Evolutionary conservation across 2,329 filamentous ascomycete genomes (phyloP).

Genomic region (Ophiostoma pallidulum): DNA sequence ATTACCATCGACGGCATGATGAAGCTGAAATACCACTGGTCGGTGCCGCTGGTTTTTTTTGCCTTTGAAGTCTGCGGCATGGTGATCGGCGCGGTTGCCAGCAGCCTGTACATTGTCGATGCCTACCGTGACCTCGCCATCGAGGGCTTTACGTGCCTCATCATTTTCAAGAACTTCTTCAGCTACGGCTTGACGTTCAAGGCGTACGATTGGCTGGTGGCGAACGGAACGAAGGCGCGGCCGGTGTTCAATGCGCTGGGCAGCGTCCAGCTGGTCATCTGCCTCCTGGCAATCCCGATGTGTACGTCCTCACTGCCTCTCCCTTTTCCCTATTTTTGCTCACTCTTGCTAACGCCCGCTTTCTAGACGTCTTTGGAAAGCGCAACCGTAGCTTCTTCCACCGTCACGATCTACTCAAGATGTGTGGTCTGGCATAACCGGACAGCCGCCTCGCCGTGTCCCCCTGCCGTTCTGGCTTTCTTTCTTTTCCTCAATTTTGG

Average conservation of each 20-base stretch:
- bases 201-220: slow-evolving; percentile 73
- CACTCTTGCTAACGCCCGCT: background rate
- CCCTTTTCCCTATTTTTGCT: background rate
- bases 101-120: slow-evolving; percentile 82
- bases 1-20: slow-evolving; percentile 56
- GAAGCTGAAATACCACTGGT: slow-evolving; percentile 52
- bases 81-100: slow-evolving; percentile 82
- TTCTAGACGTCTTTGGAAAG: slow-evolving; percentile 67
- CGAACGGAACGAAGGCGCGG: slow-evolving; percentile 47
- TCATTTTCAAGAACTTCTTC: slow-evolving; percentile 94
- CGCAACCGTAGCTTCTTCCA: slow-evolving; percentile 65
- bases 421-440: slow-evolving; percentile 26
- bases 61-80: slow-evolving; percentile 77
- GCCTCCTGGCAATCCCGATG: slow-evolving; percentile 63
- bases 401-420: slow-evolving; percentile 59
- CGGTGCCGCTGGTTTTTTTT: slow-evolving; percentile 72
- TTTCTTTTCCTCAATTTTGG: too few species aligned
- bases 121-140: slow-evolving; percentile 80
- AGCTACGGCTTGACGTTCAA: slow-evolving; percentile 76
- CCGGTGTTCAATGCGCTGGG: slow-evolving; percentile 58
- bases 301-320: slow-evolving; percentile 46
- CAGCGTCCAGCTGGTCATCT: slow-evolving; percentile 69
- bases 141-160: slow-evolving; percentile 79
- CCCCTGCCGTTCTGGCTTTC: too few species aligned
- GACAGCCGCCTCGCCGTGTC: background rate